These are phyloP conservation scores for Colletotrichum paranaense DNA, from an alignment of 2,329 filamentous ascomycete species.

Conservation along the genomic window DNA sequence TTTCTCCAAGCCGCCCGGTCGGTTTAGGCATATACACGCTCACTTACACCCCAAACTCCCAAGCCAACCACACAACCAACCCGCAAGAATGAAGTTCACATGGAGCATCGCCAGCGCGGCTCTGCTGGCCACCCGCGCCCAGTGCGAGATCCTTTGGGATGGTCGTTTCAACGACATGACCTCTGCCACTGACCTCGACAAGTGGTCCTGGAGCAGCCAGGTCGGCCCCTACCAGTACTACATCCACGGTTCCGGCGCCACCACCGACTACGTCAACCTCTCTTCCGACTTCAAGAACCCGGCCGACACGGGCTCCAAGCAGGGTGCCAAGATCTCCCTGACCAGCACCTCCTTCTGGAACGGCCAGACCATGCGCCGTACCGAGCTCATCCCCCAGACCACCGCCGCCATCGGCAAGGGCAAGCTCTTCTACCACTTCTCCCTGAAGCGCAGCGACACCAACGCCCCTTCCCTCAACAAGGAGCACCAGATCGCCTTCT, in stretches of 20 bases:
- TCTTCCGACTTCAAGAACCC: conserved; percentile 73
- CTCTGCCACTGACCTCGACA: conserved; percentile 64
- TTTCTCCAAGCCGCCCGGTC: conserved; percentile 31
- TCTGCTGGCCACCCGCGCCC: conserved; percentile 30
- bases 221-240: conserved; percentile 81
- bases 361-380: conserved; percentile 77
- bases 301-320: conserved; percentile 68
- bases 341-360: conserved; percentile 76
- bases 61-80: not conserved
- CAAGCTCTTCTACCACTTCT: conserved; percentile 79
- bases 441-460: conserved; percentile 67
- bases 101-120: conserved; percentile 32
- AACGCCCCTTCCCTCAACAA: conserved; percentile 71
- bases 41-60: conserved; percentile 8
- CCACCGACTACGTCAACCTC: conserved; percentile 72
- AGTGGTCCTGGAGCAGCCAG: conserved; percentile 76
- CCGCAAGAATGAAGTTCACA: conserved; percentile 31
- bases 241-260: conserved; percentile 72
- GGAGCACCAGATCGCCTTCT: conserved; percentile 75
- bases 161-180: conserved; percentile 72
- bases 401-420: conserved; percentile 71
- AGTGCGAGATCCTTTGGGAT: conserved; percentile 65
- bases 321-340: conserved; percentile 78
- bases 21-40: conserved; percentile 25
- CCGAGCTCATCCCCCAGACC: conserved; percentile 80